phyloP scores from a whole-genome alignment of 345 rosid species.

The Brassica nigra region DNA sequence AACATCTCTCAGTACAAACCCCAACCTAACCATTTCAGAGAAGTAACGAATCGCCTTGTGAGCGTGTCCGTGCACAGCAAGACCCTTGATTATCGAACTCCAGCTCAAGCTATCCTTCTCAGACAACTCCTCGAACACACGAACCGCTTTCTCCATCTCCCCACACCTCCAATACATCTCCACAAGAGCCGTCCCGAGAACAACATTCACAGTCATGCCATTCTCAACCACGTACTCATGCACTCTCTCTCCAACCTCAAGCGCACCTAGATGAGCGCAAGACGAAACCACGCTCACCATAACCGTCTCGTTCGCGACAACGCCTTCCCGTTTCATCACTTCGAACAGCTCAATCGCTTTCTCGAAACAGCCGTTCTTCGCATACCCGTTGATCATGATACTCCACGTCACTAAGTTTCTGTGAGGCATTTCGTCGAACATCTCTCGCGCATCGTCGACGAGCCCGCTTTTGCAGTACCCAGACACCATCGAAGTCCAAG shows the following conservation, averaged over 20 bases:
- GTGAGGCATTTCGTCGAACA: conserved; percentile 80
- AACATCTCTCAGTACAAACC: conserved; percentile 58
- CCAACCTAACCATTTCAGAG: conserved; percentile 49
- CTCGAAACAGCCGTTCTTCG: conserved; percentile 44
- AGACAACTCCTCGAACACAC: conserved; percentile 50
- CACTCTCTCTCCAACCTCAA: conserved; percentile 56
- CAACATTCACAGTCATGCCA: conserved; percentile 48
- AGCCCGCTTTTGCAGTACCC: conserved; percentile 54
- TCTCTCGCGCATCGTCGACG: conserved; percentile 50
- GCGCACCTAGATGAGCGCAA: conserved; percentile 72
- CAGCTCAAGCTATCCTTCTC: conserved; percentile 64
- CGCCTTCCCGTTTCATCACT: conserved; percentile 49
- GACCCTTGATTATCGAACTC: conserved; percentile 69
- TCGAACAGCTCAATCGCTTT: conserved; percentile 59
- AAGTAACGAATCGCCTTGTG: conserved; percentile 54
- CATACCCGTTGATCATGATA: conserved; percentile 70
- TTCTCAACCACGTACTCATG: conserved; percentile 56
- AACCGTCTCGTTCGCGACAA: conserved; percentile 61
- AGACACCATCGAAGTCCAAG: conserved; percentile 72
- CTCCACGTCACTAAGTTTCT: conserved; percentile 77
- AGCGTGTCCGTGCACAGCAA: conserved; percentile 67
- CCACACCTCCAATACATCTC: conserved; percentile 84
- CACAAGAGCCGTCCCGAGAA: conserved; percentile 69
- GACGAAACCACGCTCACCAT: conserved; percentile 75
- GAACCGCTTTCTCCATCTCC: conserved; percentile 52